Evolutionary conservation across 2,329 filamentous ascomycete genomes (phyloP).

Genomic region (Colletotrichum tamarilloi): DNA sequence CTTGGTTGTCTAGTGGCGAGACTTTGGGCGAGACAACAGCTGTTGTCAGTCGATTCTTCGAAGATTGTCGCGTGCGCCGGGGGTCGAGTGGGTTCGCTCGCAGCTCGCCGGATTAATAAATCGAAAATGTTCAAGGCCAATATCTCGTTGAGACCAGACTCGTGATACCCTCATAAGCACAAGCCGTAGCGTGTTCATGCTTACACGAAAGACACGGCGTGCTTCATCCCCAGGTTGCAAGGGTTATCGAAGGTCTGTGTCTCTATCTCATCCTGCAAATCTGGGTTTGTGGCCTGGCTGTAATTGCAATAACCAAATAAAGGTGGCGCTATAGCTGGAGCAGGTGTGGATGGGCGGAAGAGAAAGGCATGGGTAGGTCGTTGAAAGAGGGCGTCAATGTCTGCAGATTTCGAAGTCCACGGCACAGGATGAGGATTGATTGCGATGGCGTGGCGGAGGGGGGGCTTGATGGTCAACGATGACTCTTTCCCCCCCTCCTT

Average conservation of each 20-base stretch:
- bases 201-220: constrained; percentile 5
- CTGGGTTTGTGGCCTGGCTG: not conserved
- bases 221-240: not conserved
- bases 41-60: constrained; percentile 31
- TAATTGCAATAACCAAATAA: not conserved
- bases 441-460: constrained; percentile 19
- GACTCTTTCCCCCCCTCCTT: constrained; percentile 1
- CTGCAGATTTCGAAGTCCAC: not conserved
- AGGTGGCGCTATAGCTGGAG: constrained; percentile 3
- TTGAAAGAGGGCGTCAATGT: not conserved
- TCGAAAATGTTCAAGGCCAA: not conserved
- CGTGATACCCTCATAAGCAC: constrained; percentile 31
- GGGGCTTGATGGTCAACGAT: not conserved
- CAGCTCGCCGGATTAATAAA: constrained; percentile 7
- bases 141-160: not conserved
- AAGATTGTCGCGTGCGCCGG: not conserved
- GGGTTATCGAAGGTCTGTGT: not conserved
- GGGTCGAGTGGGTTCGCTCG: not conserved
- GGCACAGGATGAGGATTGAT: not conserved
- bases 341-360: constrained; percentile 5
- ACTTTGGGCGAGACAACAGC: constrained; percentile 27
- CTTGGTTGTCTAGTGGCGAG: constrained; percentile 22
- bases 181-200: constrained; percentile 5
- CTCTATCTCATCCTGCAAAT: not conserved
- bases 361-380: not conserved